Base-by-base conservation (phyloP, 345 rosid genomes). In the Pistacia vera region DNA sequence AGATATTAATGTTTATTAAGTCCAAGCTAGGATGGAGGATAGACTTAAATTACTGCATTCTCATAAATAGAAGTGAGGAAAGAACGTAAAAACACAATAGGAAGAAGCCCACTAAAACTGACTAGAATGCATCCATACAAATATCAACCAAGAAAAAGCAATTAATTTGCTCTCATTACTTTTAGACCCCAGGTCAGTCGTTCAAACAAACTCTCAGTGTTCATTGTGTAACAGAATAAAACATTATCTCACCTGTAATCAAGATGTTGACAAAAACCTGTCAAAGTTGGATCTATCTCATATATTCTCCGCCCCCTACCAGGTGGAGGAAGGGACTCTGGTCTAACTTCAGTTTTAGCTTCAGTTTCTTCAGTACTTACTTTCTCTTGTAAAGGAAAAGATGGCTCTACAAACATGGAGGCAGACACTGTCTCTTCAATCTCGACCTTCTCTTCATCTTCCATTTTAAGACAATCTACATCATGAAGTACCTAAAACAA, bases 221-320 rank as follows among this genome's bases (percentile, higher is more conserved):
- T 0, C 41, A 6, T 25, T 5, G 58, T 61, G 68, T 17, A 41
- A 68, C 46, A 18, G n/a, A 68, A 71, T 66, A 49, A 70, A 66
- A 35, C 14, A 62, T 76, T 16, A 77, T 68, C 77, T 80, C 73
- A 93, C 99, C 99, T 83, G 78, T 90, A 93, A 83, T 96, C 97
- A 77, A 96, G 91, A 85, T 96, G 99, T 44, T 77, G 78, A 64
- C 88, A 83, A 64, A 85, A 70, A 81, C 84, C 86, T 36, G 75
- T 67, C 81, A 93, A 79, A 76, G 77, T 86, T 72, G 97, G 91
- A 87, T 93, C 99, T 83, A 90, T 91, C 77, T 91, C 90, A 77
- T 96, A 96, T 81, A 93, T 92, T 81, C 63, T 92, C 82, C 88
- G 84, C 61, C 97, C 98, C 41, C 72, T 62, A 56, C 97, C 97